Conservation (phyloP, 73 alveolate genomes). For the Effrenium voratum region DNA sequence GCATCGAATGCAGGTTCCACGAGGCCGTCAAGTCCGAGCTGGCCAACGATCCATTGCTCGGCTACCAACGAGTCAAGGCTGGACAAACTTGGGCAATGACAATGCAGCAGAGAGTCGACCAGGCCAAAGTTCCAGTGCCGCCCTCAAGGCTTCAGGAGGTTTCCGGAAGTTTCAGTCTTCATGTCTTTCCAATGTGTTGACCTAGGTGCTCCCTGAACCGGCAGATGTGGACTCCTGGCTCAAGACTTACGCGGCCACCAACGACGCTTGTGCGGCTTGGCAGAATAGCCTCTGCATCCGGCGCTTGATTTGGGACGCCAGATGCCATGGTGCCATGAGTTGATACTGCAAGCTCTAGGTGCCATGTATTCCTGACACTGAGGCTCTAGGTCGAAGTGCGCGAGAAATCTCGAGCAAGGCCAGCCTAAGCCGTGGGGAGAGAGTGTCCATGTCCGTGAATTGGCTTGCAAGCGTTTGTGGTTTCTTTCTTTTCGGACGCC, state of each 20-base stretch:
- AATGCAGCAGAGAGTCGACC: background rate
- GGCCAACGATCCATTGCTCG: slow-evolving; percentile 78
- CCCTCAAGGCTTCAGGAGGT: no score
- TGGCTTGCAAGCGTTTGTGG: no score
- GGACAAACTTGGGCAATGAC: background rate
- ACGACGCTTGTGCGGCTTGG: slow-evolving; percentile 40
- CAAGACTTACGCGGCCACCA: slow-evolving; percentile 85
- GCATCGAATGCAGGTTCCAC: slow-evolving; percentile 18
- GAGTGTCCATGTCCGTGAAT: no score
- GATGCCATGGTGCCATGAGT: background rate
- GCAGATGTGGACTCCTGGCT: slow-evolving; percentile 75
- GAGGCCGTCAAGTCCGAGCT: slow-evolving; percentile 49
- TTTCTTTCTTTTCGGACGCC: no score
- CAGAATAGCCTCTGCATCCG: background rate
- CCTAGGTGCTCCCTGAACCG: slow-evolving; percentile 56
- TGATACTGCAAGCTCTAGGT: background rate
- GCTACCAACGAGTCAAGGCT: slow-evolving; percentile 78
- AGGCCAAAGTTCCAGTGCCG: slow-evolving; percentile 48
- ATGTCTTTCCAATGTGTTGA: background rate
- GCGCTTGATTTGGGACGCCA: background rate
- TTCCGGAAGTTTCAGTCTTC: no score
- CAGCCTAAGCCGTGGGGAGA: no score
- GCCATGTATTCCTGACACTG: no score
- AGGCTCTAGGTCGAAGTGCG: slow-evolving; percentile 16
- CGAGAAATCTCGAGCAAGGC: slow-evolving; percentile 35